These are phyloP conservation scores for Amaranthus hypochondriacus DNA, from an alignment of 148 eudicot genomes.

Conservation along the genomic window DNA sequence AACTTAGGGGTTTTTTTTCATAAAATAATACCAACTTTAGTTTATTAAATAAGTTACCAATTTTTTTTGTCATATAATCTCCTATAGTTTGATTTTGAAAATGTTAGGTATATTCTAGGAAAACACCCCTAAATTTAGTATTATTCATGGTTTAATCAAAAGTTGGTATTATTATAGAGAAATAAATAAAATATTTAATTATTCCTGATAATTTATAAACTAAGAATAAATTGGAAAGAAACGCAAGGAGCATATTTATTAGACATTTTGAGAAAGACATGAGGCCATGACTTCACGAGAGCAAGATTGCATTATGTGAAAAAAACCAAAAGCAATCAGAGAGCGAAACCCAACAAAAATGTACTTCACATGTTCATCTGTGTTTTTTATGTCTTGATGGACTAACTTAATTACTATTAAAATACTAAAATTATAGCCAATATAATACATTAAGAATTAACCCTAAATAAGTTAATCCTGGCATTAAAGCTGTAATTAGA, in stretches of 20 bases:
- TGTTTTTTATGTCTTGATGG: background rate
- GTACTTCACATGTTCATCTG: background rate
- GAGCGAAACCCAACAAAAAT: slow-evolving; percentile 8
- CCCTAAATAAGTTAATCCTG: background rate
- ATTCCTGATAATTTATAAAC: too few species aligned
- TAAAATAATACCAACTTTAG: too few species aligned
- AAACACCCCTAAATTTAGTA: too few species aligned
- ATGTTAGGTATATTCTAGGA: too few species aligned
- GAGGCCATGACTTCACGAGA: background rate
- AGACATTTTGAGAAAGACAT: background rate
- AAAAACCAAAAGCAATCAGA: slow-evolving; percentile 5
- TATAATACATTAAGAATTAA: background rate
- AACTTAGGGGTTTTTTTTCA: too few species aligned
- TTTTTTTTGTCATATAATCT: too few species aligned
- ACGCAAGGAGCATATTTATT: background rate
- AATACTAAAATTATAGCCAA: slow-evolving; percentile 10
- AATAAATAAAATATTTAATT: too few species aligned
- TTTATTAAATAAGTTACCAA: too few species aligned
- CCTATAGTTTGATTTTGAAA: too few species aligned
- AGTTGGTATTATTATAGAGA: too few species aligned
- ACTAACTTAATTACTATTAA: background rate
- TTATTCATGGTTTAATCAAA: too few species aligned
- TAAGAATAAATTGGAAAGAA: too few species aligned
- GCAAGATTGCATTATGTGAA: background rate
- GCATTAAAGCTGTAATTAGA: slow-evolving; percentile 24